Conservation (phyloP, 2,329 filamentous ascomycete genomes). For the Talaromyces sp. region DNA sequence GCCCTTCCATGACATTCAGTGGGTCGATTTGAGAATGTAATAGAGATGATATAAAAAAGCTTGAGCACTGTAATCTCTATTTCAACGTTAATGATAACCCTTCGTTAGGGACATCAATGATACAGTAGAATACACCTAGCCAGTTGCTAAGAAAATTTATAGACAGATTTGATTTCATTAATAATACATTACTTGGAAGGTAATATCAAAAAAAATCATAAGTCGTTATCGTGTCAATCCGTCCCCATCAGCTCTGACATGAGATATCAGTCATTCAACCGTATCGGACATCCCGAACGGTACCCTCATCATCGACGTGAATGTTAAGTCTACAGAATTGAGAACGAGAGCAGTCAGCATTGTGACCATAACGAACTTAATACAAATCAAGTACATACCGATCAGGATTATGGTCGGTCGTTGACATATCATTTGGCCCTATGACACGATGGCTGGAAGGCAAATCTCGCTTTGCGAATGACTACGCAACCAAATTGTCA, state of each 20-base stretch:
- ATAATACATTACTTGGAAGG: not conserved
- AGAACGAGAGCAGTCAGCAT: not conserved
- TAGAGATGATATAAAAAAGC: too few species aligned
- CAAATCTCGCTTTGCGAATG: conserved; percentile 47
- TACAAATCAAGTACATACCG: conserved; percentile 28
- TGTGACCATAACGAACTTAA: not conserved
- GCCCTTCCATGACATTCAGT: too few species aligned
- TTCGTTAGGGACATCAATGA: too few species aligned
- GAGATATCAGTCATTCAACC: conserved; percentile 25
- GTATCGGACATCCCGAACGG: conserved; percentile 43
- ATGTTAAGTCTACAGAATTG: conserved; percentile 39
- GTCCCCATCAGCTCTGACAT: not conserved
- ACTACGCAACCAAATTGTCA: conserved; percentile 23
- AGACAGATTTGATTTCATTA: too few species aligned
- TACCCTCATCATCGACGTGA: conserved; percentile 42
- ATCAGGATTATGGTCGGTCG: conserved; percentile 42
- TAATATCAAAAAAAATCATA: not conserved
- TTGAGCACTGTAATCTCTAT: too few species aligned
- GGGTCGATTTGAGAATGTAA: too few species aligned
- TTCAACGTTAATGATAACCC: too few species aligned
- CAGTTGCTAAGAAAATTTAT: too few species aligned
- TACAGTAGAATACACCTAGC: too few species aligned
- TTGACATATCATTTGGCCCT: conserved; percentile 36
- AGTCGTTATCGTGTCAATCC: not conserved
- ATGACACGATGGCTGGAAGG: conserved; percentile 44